Evolutionary conservation across 345 rosid genomes (phyloP), one percentile per base, ranked within the genome.

Genomic region (Isatis tinctoria): DNA sequence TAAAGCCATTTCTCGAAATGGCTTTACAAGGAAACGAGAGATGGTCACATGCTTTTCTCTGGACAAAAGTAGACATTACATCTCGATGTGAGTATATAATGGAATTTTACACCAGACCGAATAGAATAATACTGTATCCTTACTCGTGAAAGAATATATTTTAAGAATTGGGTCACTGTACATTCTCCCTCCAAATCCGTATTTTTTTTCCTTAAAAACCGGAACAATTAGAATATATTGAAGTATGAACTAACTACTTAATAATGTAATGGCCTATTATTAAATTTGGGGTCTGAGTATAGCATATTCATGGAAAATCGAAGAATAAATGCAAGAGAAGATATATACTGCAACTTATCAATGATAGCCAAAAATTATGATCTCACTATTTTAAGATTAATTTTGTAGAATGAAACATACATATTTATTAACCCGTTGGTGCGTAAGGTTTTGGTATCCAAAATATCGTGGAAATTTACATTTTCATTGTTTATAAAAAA

Each of bases 41-140:
- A 65, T 58, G 18, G 56, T 44, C 73, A 67, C 73, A 67, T 74
- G 78, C 47, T 44, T 56, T 74, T 45, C 45, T 41, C 53, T 53
- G 57, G 17, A 53, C 62, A 65, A 73, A 72, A 73, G 75, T 72
- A 51, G 52, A 49, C 48, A 48, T 49, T 72, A 51, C 75, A 52
- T 61, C 69, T 72, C 53, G 62, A 62, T 72, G 26, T 39, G 43
- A 65, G 57, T 40, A 54, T 32, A 56, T 32, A 73, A 65, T 65
- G 59, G 32, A 67, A 65, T 24, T 45, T 59, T 45, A 16, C 9
- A 63, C 27, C 27, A 40, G 45, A 26, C 45, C 56, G 32, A 20
- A 41, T 36, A 12, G 76, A 73, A 73, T 53, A 22, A 43, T 74
- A 43, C n/a, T n/a, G n/a, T n/a, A n/a, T 74, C 60, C 39, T 32